A percentile compares a stretch with the other conserved stretches of the same genome.
These are phyloP conservation scores for Arthonia radiata DNA, from an alignment of 495 filamentous ascomycete species.

Conservation along the genomic window DNA sequence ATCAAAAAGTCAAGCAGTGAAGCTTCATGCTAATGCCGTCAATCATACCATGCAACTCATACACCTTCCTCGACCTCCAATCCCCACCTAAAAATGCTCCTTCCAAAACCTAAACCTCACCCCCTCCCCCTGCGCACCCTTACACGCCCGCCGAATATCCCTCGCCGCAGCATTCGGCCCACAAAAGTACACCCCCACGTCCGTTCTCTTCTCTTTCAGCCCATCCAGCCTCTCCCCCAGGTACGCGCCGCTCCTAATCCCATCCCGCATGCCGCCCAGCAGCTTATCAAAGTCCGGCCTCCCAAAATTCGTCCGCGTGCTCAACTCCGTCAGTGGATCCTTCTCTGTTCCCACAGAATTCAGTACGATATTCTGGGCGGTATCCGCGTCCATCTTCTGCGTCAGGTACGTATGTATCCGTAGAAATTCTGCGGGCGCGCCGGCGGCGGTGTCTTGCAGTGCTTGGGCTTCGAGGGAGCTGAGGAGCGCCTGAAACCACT, in stretches of 20 bases:
- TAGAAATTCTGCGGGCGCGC: conserved; percentile 45
- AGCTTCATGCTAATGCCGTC: no score
- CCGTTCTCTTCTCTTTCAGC: conserved; percentile 29
- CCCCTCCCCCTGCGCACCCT: conserved; percentile 39
- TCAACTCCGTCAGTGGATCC: conserved; percentile 82
- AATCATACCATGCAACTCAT: no score
- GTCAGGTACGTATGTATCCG: conserved; percentile 97
- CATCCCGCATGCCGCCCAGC: conserved; percentile 66
- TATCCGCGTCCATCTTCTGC: conserved; percentile 73
- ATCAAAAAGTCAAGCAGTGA: no score
- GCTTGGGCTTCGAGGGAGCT: conserved; percentile 78
- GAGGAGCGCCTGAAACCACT: conserved; percentile 94
- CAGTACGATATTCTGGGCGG: conserved; percentile 84
- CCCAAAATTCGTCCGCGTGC: conserved; percentile 78
- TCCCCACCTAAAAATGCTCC: conserved; percentile 67
- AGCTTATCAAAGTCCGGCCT: conserved; percentile 72
- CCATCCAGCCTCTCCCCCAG: no score
- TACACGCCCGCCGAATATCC: conserved; percentile 63
- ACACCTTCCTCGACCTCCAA: no score
- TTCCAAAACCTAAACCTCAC: conserved; percentile 98
- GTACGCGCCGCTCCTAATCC: conserved; percentile 65
- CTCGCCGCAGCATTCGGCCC: conserved; percentile 59
- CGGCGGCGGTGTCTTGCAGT: conserved; percentile 36
- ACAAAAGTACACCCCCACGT: conserved; percentile 96
- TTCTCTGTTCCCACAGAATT: conserved; percentile 71